Evolutionary conservation across 164 flowering plant genomes (phyloP).

Genomic region (Buxus sempervirens): DNA sequence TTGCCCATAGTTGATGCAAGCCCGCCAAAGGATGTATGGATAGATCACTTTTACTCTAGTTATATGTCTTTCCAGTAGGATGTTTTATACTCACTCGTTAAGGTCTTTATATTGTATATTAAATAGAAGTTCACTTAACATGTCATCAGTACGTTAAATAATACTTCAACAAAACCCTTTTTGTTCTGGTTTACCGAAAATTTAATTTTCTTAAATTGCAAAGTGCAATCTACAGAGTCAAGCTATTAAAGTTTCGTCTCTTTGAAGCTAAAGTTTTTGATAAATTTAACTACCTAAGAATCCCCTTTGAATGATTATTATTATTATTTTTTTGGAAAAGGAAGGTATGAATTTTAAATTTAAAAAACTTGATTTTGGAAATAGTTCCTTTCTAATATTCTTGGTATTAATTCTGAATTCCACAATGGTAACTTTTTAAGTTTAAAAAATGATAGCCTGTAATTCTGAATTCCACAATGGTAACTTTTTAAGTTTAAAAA

Average conservation of each 20-base stretch:
- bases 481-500: neutral
- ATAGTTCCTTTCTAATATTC: too few species aligned
- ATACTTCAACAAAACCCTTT: neutral
- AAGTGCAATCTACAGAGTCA: neutral
- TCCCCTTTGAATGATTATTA: neutral
- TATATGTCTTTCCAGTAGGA: neutral
- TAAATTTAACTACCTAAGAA: neutral
- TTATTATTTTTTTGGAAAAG: neutral
- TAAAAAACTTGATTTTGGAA: neutral
- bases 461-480: neutral
- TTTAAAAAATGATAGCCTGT: too few species aligned
- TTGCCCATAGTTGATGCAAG: slow-evolving; percentile 32
- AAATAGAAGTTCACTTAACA: neutral
- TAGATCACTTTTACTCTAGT: neutral
- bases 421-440: too few species aligned
- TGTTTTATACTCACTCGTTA: neutral
- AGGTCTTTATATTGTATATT: neutral
- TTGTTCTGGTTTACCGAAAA: neutral
- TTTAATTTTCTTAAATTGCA: neutral
- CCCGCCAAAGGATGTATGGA: slow-evolving; percentile 31
- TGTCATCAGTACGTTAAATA: neutral
- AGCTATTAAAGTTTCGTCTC: neutral
- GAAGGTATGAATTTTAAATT: neutral
- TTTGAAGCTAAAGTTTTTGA: neutral
- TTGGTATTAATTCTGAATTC: neutral